Evolutionary conservation across 2,329 filamentous ascomycete species (phyloP).

Genomic region (Aspergillus piperis): DNA sequence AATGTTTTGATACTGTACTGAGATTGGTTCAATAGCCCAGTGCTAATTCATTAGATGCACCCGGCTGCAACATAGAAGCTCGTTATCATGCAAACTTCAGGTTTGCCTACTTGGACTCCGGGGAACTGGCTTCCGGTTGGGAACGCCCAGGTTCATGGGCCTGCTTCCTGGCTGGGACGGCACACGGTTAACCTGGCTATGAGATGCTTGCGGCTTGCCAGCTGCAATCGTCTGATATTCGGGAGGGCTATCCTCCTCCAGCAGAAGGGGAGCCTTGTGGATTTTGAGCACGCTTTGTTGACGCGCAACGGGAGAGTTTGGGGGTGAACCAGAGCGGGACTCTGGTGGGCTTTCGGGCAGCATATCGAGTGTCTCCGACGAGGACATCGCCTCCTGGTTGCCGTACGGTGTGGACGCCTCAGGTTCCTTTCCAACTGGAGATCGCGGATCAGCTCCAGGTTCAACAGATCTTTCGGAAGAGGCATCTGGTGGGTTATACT

Average conservation of each 20-base stretch:
- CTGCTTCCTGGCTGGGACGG: slow-evolving; percentile 29
- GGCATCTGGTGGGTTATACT: slow-evolving; percentile 49
- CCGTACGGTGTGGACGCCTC: slow-evolving; percentile 28
- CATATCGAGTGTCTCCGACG: slow-evolving; percentile 44
- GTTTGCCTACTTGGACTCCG: slow-evolving; percentile 23
- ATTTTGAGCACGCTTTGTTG: slow-evolving; percentile 37
- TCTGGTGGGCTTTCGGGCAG: slow-evolving; percentile 40
- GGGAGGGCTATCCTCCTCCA: slow-evolving; percentile 32
- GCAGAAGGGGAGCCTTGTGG: slow-evolving; percentile 23
- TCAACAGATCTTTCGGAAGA: slow-evolving; percentile 33
- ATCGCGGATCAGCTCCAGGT: slow-evolving; percentile 42
- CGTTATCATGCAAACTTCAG: background rate
- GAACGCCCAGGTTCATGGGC: slow-evolving; percentile 40
- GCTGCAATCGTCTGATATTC: slow-evolving; percentile 34
- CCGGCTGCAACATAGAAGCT: background rate
- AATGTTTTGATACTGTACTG: background rate
- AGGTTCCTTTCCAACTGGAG: slow-evolving; percentile 35
- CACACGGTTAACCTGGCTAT: slow-evolving; percentile 19
- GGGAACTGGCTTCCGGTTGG: slow-evolving; percentile 41
- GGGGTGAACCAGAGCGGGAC: slow-evolving; percentile 36
- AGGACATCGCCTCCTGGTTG: slow-evolving; percentile 29
- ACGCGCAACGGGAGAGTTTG: slow-evolving; percentile 32
- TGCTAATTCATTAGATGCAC: background rate
- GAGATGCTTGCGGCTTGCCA: slow-evolving; percentile 14
- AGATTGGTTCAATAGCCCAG: background rate